Conservation (phyloP, 2,329 filamentous ascomycete species). For the Beauveria bassiana region DNA sequence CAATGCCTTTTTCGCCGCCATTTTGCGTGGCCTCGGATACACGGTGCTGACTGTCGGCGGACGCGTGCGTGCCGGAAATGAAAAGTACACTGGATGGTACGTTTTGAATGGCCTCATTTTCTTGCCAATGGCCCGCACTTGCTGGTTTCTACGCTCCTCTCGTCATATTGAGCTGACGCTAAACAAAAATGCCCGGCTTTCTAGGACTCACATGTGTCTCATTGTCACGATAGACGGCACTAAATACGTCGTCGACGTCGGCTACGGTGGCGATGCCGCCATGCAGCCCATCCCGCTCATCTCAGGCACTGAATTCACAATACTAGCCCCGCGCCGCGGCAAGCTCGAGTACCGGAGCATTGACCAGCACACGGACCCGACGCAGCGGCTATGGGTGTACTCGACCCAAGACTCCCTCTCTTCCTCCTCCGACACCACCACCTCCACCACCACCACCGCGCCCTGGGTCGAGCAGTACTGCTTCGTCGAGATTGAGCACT, state of each 20-base stretch:
- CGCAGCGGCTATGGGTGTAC: constrained; percentile 33
- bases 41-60: constrained; percentile 42
- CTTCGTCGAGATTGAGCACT: constrained; percentile 43
- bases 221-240: constrained; percentile 44
- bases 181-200: not conserved
- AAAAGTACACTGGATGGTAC: constrained; percentile 21
- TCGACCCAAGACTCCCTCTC: constrained; percentile 23
- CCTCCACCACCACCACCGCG: constrained; percentile 14
- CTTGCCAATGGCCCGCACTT: not conserved
- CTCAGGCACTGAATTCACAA: constrained; percentile 19
- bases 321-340: constrained; percentile 37
- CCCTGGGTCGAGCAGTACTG: constrained; percentile 41
- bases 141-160: too few relatives aligned
- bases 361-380: constrained; percentile 23
- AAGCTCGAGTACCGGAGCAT: constrained; percentile 32
- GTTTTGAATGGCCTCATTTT: not conserved
- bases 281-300: constrained; percentile 25
- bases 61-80: constrained; percentile 23
- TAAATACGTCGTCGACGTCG: constrained; percentile 49
- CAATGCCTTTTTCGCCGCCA: constrained; percentile 36
- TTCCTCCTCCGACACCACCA: constrained; percentile 15
- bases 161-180: not conserved
- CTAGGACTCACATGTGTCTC: constrained; percentile 51
- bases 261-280: constrained; percentile 45
- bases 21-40: constrained; percentile 42